Base-by-base conservation (phyloP, 2,329 filamentous ascomycete genomes). In the Aureobasidium sp. region DNA sequence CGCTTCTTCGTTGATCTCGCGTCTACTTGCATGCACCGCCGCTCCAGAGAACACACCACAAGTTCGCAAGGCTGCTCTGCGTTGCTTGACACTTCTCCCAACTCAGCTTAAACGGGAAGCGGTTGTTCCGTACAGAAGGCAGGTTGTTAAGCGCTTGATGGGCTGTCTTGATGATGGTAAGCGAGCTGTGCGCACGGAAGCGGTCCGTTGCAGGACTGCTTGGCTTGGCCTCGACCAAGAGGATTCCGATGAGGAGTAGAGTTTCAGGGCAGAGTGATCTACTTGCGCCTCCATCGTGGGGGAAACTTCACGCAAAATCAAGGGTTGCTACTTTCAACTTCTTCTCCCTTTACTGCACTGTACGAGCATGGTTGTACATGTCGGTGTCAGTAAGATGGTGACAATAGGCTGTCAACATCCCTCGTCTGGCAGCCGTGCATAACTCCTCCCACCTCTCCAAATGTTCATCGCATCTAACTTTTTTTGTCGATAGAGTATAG, bases 161-260 rank as follows among this genome's bases (percentile, higher is more conserved):
- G 70, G 68, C 16, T 79, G 82, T 30, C 69, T 88, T 65, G 86
- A 88, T 74, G 86, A 88, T 72, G 75, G 76, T 34, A 87, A 84
- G 74, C 75, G 86, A 64, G 78, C 79, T 69, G 86, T 88, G 10
- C 77, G 86, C 44, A 80, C 82, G 64, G 83, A 83, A 63, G 85
- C 84, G 13, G 84, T 87, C 30, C 80, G 79, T 73, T 85, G 84
- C 64, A 73, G 83, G 55, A 79, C 76, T n/a, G 81, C 77, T 61
- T 87, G 85, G 85, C 69, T 86, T 58, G 77, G 79, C 15, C 74
- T 86, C 47, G 83, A 84, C 68, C 83, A 86, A 69, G 76, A 70
- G 15, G 75, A 79, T 29, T 81, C 82, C 25, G 83, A 85, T 47
- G 81, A 84, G 32, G 61, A 63, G 44, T 62, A 50, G 47, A 41